phyloP scores from a whole-genome alignment of 768 basidiomycete genomes.

The Tricholoma bakamatsutake region DNA sequence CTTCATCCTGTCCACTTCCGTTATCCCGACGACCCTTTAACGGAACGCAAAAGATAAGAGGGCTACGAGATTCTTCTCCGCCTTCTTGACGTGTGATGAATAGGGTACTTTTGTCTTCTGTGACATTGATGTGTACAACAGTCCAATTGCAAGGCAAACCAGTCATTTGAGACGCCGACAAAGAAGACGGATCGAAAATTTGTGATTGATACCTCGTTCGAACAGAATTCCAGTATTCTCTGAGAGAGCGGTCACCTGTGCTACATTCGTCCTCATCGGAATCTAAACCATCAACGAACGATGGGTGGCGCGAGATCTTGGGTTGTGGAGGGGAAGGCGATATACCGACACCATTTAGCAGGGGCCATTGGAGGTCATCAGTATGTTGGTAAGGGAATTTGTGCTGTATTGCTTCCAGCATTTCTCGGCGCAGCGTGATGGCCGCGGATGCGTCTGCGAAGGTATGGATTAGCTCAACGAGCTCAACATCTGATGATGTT shows the following conservation, averaged over 20 bases:
- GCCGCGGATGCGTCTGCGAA: constrained; percentile 63
- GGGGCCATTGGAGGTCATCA: constrained; percentile 78
- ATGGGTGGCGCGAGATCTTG: constrained; percentile 11
- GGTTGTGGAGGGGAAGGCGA: constrained; percentile 25
- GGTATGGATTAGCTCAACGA: neutral
- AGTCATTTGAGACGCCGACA: constrained; percentile 36
- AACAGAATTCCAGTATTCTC: constrained; percentile 59
- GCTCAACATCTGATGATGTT: neutral
- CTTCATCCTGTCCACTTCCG: constrained; percentile 60
- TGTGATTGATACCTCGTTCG: constrained; percentile 48
- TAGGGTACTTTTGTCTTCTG: constrained; percentile 77
- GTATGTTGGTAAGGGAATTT: constrained; percentile 47
- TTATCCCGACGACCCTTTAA: constrained; percentile 77
- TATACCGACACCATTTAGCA: constrained; percentile 39
- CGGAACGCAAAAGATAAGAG: constrained; percentile 85
- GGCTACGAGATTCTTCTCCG: constrained; percentile 33
- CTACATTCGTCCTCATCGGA: constrained; percentile 36
- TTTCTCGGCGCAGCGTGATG: constrained; percentile 78
- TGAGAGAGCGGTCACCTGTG: constrained; percentile 25
- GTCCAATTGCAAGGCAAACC: constrained; percentile 76
- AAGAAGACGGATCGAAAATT: constrained; percentile 31
- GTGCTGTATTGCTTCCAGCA: constrained; percentile 72
- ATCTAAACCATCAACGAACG: constrained; percentile 16
- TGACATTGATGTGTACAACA: constrained; percentile 75
- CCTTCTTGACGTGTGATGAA: constrained; percentile 77